Conservation (phyloP, 2,329 filamentous ascomycete genomes). For the Diaporthe humulicola region DNA sequence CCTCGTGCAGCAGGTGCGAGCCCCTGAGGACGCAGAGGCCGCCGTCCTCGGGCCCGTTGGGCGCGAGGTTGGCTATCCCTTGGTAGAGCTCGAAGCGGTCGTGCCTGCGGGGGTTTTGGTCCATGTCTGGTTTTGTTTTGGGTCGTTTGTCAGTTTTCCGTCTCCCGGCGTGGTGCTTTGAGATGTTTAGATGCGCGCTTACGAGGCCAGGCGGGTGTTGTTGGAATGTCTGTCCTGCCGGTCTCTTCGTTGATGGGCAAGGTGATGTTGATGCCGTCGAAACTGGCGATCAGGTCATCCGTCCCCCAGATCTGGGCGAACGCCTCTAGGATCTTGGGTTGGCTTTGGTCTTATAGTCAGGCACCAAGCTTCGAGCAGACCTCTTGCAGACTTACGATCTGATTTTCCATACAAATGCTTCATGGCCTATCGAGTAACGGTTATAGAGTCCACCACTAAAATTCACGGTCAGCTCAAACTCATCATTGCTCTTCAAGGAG, state of each 20-base stretch:
- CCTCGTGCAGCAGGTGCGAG: slow-evolving; percentile 31
- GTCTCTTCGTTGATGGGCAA: slow-evolving; percentile 32
- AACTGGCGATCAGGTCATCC: slow-evolving; percentile 36
- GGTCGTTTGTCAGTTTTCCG: neutral
- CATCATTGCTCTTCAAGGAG: too few species aligned
- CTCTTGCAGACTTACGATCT: slow-evolving; percentile 12
- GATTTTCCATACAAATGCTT: slow-evolving; percentile 37
- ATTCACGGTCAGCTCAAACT: neutral
- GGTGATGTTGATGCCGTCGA: slow-evolving; percentile 37
- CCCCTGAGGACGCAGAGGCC: slow-evolving; percentile 34
- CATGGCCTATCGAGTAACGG: slow-evolving; percentile 33
- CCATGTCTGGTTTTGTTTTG: slow-evolving; percentile 27
- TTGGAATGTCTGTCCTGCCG: slow-evolving; percentile 33
- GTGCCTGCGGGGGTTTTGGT: slow-evolving; percentile 31
- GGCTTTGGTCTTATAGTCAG: neutral
- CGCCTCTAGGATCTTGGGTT: slow-evolving; percentile 32
- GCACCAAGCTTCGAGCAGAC: too few species aligned
- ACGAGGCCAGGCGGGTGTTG: slow-evolving; percentile 32
- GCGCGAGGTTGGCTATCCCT: slow-evolving; percentile 34
- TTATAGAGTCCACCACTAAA: slow-evolving; percentile 30
- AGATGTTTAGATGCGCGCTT: neutral
- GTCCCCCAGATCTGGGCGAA: slow-evolving; percentile 36
- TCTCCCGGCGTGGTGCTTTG: neutral
- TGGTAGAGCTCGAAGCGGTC: slow-evolving; percentile 38
- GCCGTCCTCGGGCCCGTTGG: slow-evolving; percentile 32